Evolutionary conservation across 768 basidiomycete genomes (phyloP), one percentile per base, ranked within the genome.

Genomic region (Tricholoma hemisulphureum): DNA sequence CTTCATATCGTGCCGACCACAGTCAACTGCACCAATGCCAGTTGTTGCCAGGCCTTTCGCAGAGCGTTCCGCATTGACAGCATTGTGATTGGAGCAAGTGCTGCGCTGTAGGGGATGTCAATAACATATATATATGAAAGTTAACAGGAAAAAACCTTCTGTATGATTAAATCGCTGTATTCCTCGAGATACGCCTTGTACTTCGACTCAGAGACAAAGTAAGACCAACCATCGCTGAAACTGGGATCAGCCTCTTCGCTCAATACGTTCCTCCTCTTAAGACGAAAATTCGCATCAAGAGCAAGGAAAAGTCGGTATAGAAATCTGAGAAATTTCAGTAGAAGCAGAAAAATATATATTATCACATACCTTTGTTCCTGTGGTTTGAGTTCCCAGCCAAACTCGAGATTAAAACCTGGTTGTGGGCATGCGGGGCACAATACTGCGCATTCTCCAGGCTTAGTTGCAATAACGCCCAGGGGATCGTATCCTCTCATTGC

Each of bases 401-500:
- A 43, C 1, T 67, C 68, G 1, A 76, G 39, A 58, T 70, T 70
- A 13, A 60, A 55, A 5, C 57, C 64, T 4, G 63, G 61, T n/a
- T 63, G 55, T 0, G 67, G 68, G 45, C 69, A 70, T 20, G 68
- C 64, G 7, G 67, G 67, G 57, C 70, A 71, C 21, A 51, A 39
- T 3, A 71, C 34, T 3, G 61, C 66, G 5, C 65, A 58, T 28
- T 56, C 62, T 10, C 69, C 69, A 14, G 48, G 29, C 23, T 48
- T 23, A 6, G 66, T 69, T 14, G 54, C 64, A 1, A 24, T 39
- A 5, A 60, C 53, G 2, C 68, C 68, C 1, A 28, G 43, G 6
- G 51, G 55, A 37, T 59, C 58, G 51, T 69, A 62, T 14, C 60
- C 66, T n/a, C 61, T 24, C 4, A 66, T 66, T n/a, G 58, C 56